A percentile compares a stretch with the other conserved stretches of the same genome.
Conservation (phyloP, 2,329 filamentous ascomycete species). For the Colletotrichum sp. region DNA sequence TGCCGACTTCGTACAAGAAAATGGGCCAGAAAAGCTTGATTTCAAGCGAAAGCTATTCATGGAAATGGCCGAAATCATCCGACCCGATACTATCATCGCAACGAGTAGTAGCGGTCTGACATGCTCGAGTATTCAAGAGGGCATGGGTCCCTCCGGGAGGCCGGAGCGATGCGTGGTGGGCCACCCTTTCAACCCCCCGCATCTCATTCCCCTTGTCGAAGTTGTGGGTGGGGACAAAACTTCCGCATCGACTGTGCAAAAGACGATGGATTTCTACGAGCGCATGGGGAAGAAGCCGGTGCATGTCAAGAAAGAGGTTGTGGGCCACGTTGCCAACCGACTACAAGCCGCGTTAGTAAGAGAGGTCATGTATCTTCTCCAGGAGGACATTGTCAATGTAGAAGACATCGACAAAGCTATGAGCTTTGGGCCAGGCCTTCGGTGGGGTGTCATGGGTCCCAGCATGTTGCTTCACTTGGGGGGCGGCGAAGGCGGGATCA, state of each 20-base stretch:
- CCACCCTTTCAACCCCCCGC: constrained; percentile 54
- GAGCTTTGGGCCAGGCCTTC: constrained; percentile 20
- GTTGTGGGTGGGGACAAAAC: constrained; percentile 43
- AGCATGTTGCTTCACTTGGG: constrained; percentile 19
- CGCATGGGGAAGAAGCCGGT: constrained; percentile 43
- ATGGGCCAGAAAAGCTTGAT: constrained; percentile 42
- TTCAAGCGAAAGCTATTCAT: constrained; percentile 42
- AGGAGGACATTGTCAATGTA: constrained; percentile 1
- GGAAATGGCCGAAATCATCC: constrained; percentile 33
- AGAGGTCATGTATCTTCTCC: constrained; percentile 6
- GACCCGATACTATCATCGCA: constrained; percentile 39
- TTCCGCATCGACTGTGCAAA: constrained; percentile 21
- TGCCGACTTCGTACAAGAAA: constrained; percentile 41
- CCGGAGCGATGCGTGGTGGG: constrained; percentile 44
- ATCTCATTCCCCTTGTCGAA: constrained; percentile 52
- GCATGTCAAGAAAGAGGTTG: constrained; percentile 42
- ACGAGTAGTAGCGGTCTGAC: constrained; percentile 28
- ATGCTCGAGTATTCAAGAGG: constrained; percentile 37
- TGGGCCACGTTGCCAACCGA: constrained; percentile 49
- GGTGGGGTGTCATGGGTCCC: constrained; percentile 25
- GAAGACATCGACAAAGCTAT: constrained; percentile 10
- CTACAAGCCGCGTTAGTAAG: constrained; percentile 34
- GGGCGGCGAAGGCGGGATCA: constrained; percentile 23
- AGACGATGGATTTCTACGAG: constrained; percentile 41
- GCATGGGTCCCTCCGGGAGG: background rate